A percentile compares a stretch with the other conserved stretches of the same genome.
phyloP scores from a whole-genome alignment of 306 rosid genomes.

The Calophaca sinica region DNA sequence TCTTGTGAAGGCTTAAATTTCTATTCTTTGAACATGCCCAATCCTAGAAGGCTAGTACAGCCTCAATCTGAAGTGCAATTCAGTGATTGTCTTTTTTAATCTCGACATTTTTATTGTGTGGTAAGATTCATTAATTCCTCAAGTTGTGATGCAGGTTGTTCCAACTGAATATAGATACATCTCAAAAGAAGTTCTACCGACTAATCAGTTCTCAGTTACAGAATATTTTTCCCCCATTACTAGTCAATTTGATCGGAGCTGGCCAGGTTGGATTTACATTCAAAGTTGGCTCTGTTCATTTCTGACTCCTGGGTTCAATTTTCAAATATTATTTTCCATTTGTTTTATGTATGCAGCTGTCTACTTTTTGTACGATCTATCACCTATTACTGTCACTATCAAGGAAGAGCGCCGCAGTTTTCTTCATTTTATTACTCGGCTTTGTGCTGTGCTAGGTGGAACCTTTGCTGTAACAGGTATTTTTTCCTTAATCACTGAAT shows the following conservation, averaged over 20 bases:
- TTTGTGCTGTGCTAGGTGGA: conserved; percentile 96
- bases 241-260: conserved; percentile 70
- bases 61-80: neutral
- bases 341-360: conserved; percentile 73
- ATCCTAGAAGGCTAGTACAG: neutral
- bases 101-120: neutral
- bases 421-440: conserved; percentile 96
- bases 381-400: conserved; percentile 96
- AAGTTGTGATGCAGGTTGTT: conserved; percentile 75
- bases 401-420: conserved; percentile 97
- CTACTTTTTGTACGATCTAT: conserved; percentile 96
- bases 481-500: conserved; percentile 27
- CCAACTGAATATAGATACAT: conserved; percentile 92
- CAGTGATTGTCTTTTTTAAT: neutral
- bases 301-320: conserved; percentile 34
- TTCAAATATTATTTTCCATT: conserved; percentile 38
- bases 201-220: conserved; percentile 96
- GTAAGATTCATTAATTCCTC: neutral
- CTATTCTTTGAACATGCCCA: neutral
- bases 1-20: neutral
- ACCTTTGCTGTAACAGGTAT: conserved; percentile 96
- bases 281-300: conserved; percentile 25
- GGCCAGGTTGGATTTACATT: conserved; percentile 84
- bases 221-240: conserved; percentile 90
- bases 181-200: conserved; percentile 88